Conservation (phyloP, 2,329 filamentous ascomycete species). For the Orbilia oligospora region DNA sequence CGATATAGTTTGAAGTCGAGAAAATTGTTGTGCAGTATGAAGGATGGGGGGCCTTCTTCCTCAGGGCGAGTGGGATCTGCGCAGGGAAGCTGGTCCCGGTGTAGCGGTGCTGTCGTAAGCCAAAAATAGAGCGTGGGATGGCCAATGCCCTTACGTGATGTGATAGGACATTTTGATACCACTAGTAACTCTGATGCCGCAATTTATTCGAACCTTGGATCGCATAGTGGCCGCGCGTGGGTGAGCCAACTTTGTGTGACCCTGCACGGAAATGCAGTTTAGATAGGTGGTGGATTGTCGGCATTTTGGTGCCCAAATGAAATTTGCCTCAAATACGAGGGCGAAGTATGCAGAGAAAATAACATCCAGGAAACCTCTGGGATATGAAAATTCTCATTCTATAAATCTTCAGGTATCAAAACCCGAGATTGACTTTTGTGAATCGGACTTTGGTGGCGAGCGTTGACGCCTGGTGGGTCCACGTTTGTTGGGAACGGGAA, state of each 20-base stretch:
- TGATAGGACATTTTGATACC: constrained; percentile 29
- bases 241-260: constrained; percentile 12
- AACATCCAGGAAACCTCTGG: not conserved
- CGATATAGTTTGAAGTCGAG: constrained; percentile 51
- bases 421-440: constrained; percentile 4
- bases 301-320: constrained; percentile 25
- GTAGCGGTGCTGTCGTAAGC: not conserved
- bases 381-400: constrained; percentile 9
- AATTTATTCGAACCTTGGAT: constrained; percentile 23
- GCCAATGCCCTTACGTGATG: constrained; percentile 29
- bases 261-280: constrained; percentile 13
- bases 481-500: constrained; percentile 61
- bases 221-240: constrained; percentile 9
- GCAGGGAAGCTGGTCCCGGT: constrained; percentile 37
- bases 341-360: not conserved
- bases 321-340: constrained; percentile 42
- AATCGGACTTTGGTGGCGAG: constrained; percentile 37
- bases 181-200: constrained; percentile 15
- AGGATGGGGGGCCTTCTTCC: constrained; percentile 13
- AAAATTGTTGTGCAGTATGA: not conserved
- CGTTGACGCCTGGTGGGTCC: constrained; percentile 52
- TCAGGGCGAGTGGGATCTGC: constrained; percentile 45
- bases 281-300: constrained; percentile 16
- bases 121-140: constrained; percentile 57
- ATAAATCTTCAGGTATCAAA: constrained; percentile 14